Base-by-base conservation (phyloP, 176 grass and related monocot species). In the Puccinellia tenuiflora region DNA sequence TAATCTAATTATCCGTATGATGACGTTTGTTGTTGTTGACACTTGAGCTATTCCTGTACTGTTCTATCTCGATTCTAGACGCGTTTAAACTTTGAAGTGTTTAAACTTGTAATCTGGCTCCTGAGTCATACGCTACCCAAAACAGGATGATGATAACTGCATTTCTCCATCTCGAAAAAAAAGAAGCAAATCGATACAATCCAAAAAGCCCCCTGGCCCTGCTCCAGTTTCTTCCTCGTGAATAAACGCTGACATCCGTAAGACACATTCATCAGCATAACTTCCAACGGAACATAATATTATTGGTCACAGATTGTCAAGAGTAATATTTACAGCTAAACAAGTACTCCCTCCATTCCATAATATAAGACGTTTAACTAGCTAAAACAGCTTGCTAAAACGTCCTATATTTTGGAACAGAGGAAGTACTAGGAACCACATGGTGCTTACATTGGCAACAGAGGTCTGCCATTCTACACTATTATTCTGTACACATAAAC, bases 301-400 rank as follows among this genome's bases (percentile, higher is more conserved):
- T 43, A 25, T 70, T 71, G n/a, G 39, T 25, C 38, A 45, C 68
- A 71, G 67, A 42, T 71, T 71, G 39, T 26, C 38, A 45, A 71
- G 38, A 71, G n/a, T 43, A 71, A 45, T 71, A 71, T 71, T 71
- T 71, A 71, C 68, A 71, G 10, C 38, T 45, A 71, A 42, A 71
- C 68, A 45, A 24, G 68, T 45, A 63, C 28, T 31, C n/a, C n/a
- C n/a, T n/a, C n/a, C n/a, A n/a, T n/a, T n/a, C n/a, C n/a, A n/a
- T n/a, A n/a, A n/a, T n/a, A n/a, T n/a, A n/a, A n/a, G n/a, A n/a
- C n/a, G n/a, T n/a, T n/a, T n/a, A n/a, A n/a, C n/a, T n/a, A n/a
- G n/a, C n/a, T n/a, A n/a, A n/a, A n/a, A n/a, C n/a, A n/a, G n/a
- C n/a, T n/a, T n/a, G n/a, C n/a, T n/a, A n/a, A n/a, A n/a, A n/a